Evolutionary conservation across 2,329 filamentous ascomycete genomes (phyloP).

Genomic region (Aspergillus caelatus): DNA sequence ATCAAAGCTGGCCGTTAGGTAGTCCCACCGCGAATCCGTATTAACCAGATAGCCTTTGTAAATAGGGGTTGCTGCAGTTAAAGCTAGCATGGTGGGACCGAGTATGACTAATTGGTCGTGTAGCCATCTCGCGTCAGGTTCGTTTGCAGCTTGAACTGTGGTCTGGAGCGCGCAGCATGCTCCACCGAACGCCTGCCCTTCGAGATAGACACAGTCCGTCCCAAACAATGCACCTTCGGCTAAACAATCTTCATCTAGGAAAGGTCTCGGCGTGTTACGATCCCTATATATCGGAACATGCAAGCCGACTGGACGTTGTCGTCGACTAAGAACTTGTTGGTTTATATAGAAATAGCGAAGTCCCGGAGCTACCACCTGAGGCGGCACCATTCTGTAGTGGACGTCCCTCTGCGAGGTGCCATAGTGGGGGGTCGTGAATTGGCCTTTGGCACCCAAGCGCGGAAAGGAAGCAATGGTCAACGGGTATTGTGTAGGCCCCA

Average conservation of each 20-base stretch:
- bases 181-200: conserved; percentile 14
- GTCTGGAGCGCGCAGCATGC: conserved; percentile 23
- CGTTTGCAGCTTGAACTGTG: conserved; percentile 22
- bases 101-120: conserved; percentile 23
- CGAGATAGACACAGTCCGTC: conserved; percentile 14
- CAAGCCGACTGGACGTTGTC: conserved; percentile 2
- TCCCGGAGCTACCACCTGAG: not conserved
- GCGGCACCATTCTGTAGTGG: not conserved
- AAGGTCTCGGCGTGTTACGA: not conserved
- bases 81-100: conserved; percentile 20
- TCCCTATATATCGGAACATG: not conserved
- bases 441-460: not conserved
- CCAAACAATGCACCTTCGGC: not conserved
- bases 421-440: not conserved
- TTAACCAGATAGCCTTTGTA: conserved; percentile 23
- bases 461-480: not conserved
- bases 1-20: conserved; percentile 16
- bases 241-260: not conserved
- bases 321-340: not conserved
- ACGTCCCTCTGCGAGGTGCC: not conserved
- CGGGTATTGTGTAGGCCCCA: not conserved
- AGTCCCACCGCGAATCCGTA: conserved; percentile 22
- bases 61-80: conserved; percentile 24
- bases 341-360: not conserved
- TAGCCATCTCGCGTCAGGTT: conserved; percentile 20